Conservation (phyloP, 1,284 basidiomycete genomes). For the Cutaneotrichosporon mucoides region DNA sequence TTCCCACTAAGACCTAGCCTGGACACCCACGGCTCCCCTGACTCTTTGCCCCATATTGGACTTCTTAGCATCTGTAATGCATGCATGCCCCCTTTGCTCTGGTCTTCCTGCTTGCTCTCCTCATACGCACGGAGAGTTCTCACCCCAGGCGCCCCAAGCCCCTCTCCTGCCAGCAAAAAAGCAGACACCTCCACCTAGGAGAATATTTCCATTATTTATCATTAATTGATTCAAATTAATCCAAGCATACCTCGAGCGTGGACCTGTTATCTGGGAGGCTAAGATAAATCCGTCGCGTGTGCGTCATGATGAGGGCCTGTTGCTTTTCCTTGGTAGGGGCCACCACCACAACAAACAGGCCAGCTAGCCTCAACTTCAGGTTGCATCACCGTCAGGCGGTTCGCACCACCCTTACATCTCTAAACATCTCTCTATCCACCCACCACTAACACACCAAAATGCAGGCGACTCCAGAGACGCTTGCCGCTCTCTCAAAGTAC, state of each 20-base stretch:
- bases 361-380: no score
- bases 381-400: no score
- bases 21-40: not conserved
- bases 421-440: no score
- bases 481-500: constrained; percentile 37
- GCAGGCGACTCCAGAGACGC: constrained; percentile 40
- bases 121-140: not conserved
- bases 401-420: no score
- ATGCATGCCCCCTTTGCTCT: not conserved
- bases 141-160: no score
- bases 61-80: not conserved
- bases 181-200: no score
- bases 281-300: not conserved
- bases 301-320: not conserved
- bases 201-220: not conserved
- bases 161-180: not conserved
- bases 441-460: constrained; percentile 21
- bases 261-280: not conserved
- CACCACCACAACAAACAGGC: no score
- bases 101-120: not conserved
- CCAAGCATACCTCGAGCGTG: not conserved
- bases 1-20: not conserved
- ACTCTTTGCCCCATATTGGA: not conserved
- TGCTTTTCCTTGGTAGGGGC: not conserved
- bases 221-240: not conserved